These are phyloP conservation scores for Bocquillonia castaneifolia DNA, from an alignment of 441 rosid species.

Conservation along the genomic window DNA sequence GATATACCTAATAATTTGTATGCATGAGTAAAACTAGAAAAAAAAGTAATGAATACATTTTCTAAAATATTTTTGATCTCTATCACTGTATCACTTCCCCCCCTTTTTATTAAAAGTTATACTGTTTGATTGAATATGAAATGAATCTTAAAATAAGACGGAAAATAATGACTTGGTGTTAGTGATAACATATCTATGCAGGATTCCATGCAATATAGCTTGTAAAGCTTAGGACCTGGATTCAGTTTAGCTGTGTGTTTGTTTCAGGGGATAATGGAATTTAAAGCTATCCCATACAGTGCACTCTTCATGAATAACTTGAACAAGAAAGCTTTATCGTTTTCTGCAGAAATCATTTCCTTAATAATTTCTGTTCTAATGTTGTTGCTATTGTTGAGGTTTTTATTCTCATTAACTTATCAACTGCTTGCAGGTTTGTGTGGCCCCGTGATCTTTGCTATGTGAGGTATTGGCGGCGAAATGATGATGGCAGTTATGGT, in stretches of 20 bases:
- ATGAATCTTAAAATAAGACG: background rate
- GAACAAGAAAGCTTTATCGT: background rate
- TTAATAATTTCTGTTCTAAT: background rate
- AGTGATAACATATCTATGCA: background rate
- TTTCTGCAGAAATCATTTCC: background rate
- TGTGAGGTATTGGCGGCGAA: conserved; percentile 96
- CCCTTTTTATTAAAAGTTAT: background rate
- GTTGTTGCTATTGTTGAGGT: background rate
- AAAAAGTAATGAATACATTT: background rate
- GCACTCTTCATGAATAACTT: background rate
- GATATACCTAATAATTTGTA: background rate
- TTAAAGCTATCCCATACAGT: background rate
- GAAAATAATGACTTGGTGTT: background rate
- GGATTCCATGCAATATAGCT: background rate
- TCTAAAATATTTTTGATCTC: background rate
- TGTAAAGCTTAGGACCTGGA: background rate
- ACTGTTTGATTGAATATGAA: background rate
- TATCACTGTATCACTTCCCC: too few relatives aligned
- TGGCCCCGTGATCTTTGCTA: conserved; percentile 99
- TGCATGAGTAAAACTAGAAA: background rate
- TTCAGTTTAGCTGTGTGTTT: background rate
- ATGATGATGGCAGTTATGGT: conserved; percentile 98
- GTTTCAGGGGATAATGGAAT: background rate
- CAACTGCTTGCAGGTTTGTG: conserved; percentile 59
- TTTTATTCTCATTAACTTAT: conserved; percentile 1